Percentiles rank a stretch among this genome's conserved stretches.
These are phyloP conservation scores for Dryadomyces quercus-mongolicae DNA, from an alignment of 2,329 filamentous ascomycete species.

Conservation along the genomic window DNA sequence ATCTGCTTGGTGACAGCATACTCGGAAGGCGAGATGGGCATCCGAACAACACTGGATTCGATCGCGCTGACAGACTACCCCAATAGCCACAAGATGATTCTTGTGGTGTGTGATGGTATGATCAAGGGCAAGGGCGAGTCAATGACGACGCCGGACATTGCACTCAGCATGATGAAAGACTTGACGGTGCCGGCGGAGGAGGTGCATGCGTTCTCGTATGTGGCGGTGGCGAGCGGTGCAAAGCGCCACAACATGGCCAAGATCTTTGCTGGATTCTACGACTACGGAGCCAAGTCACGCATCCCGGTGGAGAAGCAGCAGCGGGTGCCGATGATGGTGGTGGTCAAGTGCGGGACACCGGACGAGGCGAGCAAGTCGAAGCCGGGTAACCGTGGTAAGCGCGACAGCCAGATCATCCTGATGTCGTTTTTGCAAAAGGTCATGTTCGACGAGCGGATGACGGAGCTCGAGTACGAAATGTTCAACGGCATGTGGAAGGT, in stretches of 20 bases:
- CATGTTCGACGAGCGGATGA: constrained; percentile 99
- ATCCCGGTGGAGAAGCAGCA: constrained; percentile 84
- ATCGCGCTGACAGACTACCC: constrained; percentile 97
- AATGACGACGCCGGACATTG: constrained; percentile 79
- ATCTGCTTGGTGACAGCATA: constrained; percentile 95
- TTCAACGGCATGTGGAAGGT: constrained; percentile 99
- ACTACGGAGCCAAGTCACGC: constrained; percentile 72
- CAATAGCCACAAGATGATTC: constrained; percentile 95
- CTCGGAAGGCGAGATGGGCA: constrained; percentile 85
- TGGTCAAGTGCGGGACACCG: constrained; percentile 92
- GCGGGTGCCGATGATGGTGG: constrained; percentile 91
- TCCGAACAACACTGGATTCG: constrained; percentile 89
- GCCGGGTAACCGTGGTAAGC: constrained; percentile 94
- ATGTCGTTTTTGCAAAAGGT: constrained; percentile 99
- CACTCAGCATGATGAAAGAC: constrained; percentile 89
- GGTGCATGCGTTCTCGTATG: constrained; percentile 85
- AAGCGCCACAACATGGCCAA: constrained; percentile 99
- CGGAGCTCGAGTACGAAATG: constrained; percentile 97
- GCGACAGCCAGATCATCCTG: constrained; percentile 96
- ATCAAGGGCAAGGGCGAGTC: constrained; percentile 92
- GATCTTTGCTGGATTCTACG: constrained; percentile 95
- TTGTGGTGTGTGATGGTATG: constrained; percentile 93
- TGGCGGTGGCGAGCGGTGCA: constrained; percentile 86
- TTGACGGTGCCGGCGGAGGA: constrained; percentile 68
- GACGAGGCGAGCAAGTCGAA: constrained; percentile 73